Evolutionary conservation across 2,329 filamentous ascomycete species (phyloP).

Genomic region (Corniculantispora saksenae): DNA sequence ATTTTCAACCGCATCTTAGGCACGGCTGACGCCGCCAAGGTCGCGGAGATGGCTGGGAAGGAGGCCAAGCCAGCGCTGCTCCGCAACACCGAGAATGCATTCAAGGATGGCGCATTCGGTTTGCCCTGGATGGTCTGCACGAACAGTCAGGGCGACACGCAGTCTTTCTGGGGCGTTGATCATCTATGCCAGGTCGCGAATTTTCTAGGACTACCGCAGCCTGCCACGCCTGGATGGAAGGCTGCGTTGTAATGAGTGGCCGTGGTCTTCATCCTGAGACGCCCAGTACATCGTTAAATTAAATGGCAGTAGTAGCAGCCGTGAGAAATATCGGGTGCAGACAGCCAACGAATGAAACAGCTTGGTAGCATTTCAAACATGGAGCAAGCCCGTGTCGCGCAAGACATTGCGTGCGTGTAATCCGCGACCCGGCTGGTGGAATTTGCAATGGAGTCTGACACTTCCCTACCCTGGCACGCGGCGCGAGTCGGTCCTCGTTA

Average conservation of each 20-base stretch:
- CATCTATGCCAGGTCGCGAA: constrained; percentile 38
- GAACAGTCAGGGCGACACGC: constrained; percentile 30
- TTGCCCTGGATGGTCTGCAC: constrained; percentile 42
- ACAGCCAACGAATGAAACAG: background rate
- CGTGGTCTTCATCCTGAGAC: background rate
- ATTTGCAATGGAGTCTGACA: no score
- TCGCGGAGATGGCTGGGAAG: constrained; percentile 28
- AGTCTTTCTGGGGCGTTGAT: constrained; percentile 43
- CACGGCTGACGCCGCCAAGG: constrained; percentile 28
- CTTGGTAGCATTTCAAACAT: background rate
- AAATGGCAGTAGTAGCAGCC: background rate
- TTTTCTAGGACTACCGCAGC: constrained; percentile 36
- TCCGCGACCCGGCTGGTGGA: no score
- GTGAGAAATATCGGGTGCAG: background rate
- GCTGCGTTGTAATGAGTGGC: constrained; percentile 31
- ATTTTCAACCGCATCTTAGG: constrained; percentile 31
- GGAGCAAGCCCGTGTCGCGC: no score
- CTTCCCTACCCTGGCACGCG: no score
- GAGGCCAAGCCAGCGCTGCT: constrained; percentile 34
- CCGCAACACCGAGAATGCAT: constrained; percentile 38
- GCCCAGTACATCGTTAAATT: no score
- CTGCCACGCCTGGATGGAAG: constrained; percentile 32
- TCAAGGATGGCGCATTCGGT: constrained; percentile 39
- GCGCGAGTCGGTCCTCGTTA: no score
- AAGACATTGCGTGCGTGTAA: no score